Conservation (phyloP, 352 stramenopile species). For the Globisporangium lucens region DNA sequence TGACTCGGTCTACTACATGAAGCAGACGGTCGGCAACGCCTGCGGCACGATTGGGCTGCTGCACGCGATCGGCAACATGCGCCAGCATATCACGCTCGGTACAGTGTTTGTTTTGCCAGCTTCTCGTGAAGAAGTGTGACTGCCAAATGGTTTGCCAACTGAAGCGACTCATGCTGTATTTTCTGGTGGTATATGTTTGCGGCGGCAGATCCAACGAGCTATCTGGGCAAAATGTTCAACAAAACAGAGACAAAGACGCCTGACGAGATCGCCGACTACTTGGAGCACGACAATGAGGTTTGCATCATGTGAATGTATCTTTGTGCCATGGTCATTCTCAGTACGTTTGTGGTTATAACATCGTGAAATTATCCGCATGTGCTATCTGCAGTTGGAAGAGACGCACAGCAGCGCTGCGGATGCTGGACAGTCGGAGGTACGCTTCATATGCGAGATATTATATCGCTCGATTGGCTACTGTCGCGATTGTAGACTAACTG, state of each 20-base stretch:
- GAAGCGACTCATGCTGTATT: neutral
- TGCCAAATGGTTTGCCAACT: neutral
- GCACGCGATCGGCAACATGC: slow-evolving; percentile 92
- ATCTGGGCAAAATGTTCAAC: slow-evolving; percentile 82
- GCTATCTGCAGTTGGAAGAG: slow-evolving; percentile 75
- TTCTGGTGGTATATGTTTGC: neutral
- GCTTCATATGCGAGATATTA: neutral
- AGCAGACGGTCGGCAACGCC: slow-evolving; percentile 97
- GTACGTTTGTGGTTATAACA: neutral
- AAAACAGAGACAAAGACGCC: slow-evolving; percentile 78
- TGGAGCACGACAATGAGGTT: slow-evolving; percentile 90
- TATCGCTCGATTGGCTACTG: neutral
- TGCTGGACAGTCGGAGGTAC: slow-evolving; percentile 85
- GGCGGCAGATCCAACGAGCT: slow-evolving; percentile 47
- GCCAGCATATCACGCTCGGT: slow-evolving; percentile 67
- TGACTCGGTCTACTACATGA: slow-evolving; percentile 87
- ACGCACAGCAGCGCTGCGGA: slow-evolving; percentile 90
- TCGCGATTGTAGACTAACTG: neutral
- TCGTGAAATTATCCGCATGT: neutral
- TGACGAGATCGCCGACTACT: slow-evolving; percentile 76
- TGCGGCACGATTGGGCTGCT: slow-evolving; percentile 96
- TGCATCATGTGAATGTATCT: neutral
- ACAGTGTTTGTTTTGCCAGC: slow-evolving; percentile 9
- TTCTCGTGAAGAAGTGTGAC: neutral
- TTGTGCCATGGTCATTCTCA: neutral